Evolutionary conservation across 768 basidiomycete genomes (phyloP).

Genomic region (Tylopilus balloui): DNA sequence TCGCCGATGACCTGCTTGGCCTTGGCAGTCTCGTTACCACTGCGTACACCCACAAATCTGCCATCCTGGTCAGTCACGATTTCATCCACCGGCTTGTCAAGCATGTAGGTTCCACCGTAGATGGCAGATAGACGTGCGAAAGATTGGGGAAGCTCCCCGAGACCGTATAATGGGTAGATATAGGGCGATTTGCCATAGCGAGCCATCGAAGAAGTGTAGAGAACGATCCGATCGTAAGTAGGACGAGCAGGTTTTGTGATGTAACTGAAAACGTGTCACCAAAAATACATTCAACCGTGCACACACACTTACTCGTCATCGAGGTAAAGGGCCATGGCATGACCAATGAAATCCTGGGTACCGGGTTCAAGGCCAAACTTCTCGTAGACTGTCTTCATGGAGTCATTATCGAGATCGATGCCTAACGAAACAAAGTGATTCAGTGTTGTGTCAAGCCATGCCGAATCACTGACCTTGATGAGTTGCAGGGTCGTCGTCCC

Average conservation of each 20-base stretch:
- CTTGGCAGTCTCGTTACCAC: conserved; percentile 87
- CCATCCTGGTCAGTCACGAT: conserved; percentile 84
- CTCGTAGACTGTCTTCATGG: conserved; percentile 92
- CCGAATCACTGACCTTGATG: conserved; percentile 72
- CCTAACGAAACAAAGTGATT: conserved; percentile 41
- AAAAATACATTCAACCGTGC: neutral
- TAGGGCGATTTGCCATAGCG: conserved; percentile 99
- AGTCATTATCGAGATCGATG: conserved; percentile 81
- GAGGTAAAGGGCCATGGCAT: conserved; percentile 97
- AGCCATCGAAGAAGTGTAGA: conserved; percentile 98
- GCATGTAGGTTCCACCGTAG: conserved; percentile 99
- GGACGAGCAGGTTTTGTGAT: conserved; percentile 87
- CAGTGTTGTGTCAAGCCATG: neutral
- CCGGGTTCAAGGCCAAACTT: conserved; percentile 97
- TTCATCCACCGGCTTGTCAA: conserved; percentile 89
- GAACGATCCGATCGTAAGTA: conserved; percentile 89
- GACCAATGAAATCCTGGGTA: conserved; percentile 98
- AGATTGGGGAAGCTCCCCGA: conserved; percentile 97
- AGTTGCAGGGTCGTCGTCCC: conserved; percentile 90
- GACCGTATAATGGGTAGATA: conserved; percentile 98
- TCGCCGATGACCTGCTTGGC: conserved; percentile 98
- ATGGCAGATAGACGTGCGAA: conserved; percentile 98
- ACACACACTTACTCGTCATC: conserved; percentile 80
- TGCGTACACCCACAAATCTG: conserved; percentile 89
- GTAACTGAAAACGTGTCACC: conserved; percentile 54